Evolutionary conservation across 768 basidiomycete genomes (phyloP).

Genomic region (Hebeloma cylindrosporum): DNA sequence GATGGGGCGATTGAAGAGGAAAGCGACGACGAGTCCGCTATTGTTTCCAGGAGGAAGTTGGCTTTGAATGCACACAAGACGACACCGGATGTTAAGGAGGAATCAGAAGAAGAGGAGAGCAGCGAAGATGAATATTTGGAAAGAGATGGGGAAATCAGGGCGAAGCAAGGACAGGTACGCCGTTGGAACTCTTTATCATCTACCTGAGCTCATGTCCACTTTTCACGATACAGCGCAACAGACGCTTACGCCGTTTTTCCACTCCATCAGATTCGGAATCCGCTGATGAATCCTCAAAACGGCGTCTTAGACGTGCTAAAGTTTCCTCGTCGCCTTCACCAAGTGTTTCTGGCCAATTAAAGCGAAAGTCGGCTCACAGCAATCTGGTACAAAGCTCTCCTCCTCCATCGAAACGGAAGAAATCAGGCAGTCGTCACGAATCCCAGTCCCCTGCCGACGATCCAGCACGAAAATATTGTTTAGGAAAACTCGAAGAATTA

Average conservation of each 20-base stretch:
- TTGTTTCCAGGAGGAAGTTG: constrained; percentile 31
- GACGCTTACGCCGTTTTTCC: constrained; percentile 33
- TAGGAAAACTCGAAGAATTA: constrained; percentile 71
- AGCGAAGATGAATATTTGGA: constrained; percentile 77
- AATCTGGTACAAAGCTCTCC: constrained; percentile 24
- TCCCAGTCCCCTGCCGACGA: constrained; percentile 53
- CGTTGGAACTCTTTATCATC: constrained; percentile 6
- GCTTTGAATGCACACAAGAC: constrained; percentile 24
- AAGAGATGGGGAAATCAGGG: constrained; percentile 37
- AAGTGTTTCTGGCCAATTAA: constrained; percentile 34
- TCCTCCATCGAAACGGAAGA: constrained; percentile 24
- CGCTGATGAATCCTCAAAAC: constrained; percentile 38
- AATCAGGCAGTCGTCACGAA: constrained; percentile 10
- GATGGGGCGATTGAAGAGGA: constrained; percentile 54
- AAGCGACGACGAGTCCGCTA: constrained; percentile 26
- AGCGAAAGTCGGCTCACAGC: constrained; percentile 53
- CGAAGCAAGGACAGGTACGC: constrained; percentile 43
- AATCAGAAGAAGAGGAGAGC: constrained; percentile 48
- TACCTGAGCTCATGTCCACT: neutral
- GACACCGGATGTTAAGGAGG: constrained; percentile 32
- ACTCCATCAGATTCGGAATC: constrained; percentile 37
- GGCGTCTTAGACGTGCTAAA: constrained; percentile 31
- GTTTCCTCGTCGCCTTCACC: constrained; percentile 31
- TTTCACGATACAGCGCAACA: constrained; percentile 36
- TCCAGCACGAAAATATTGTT: constrained; percentile 76